Evolutionary conservation across 2,329 filamentous ascomycete genomes (phyloP), one percentile per base, ranked within the genome.

Genomic region (Drechslerella coelobrocha): DNA sequence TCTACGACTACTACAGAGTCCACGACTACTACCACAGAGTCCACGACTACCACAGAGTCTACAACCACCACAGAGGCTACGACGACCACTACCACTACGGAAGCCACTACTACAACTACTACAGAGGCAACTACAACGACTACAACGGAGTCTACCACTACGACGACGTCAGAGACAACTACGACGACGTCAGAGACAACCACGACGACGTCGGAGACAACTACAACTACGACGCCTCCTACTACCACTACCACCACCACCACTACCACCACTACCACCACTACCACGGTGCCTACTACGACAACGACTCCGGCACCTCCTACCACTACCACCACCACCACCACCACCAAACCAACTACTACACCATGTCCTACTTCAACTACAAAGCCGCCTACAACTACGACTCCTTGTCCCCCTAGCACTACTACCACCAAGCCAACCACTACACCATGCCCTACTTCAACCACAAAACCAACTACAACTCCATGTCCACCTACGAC

Each of bases 401-500:
- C 29, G 29, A 39, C 34, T 10, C 34, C 34, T 14, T 39, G 34
- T 14, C 34, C 34, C 12, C 29, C 29, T 12, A 34, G 29, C 29
- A 34, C 29, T 12, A 34, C 29, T 12, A 34, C 29, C 29, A 34
- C 29, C 29, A 34, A 34, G 29, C 7, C 7, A 39, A n/a, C n/a
- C n/a, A n/a, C n/a, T n/a, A n/a, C n/a, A n/a, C n/a, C n/a, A n/a
- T n/a, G n/a, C n/a, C n/a, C n/a, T n/a, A n/a, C n/a, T n/a, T n/a
- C n/a, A n/a, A n/a, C n/a, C n/a, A n/a, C n/a, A n/a, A n/a, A n/a
- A 2, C 27, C 53, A 23, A 37, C 19, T 14, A 45, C 53, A 14
- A 56, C 53, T 19, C 54, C 54, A 2, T 59, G 41, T 23, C 41
- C 37, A 50, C 37, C 55, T 31, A 53, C 47, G n/a, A 61, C 57